These are phyloP conservation scores for Tricholoma sp. DNA, from an alignment of 768 basidiomycete genomes.

Conservation along the genomic window DNA sequence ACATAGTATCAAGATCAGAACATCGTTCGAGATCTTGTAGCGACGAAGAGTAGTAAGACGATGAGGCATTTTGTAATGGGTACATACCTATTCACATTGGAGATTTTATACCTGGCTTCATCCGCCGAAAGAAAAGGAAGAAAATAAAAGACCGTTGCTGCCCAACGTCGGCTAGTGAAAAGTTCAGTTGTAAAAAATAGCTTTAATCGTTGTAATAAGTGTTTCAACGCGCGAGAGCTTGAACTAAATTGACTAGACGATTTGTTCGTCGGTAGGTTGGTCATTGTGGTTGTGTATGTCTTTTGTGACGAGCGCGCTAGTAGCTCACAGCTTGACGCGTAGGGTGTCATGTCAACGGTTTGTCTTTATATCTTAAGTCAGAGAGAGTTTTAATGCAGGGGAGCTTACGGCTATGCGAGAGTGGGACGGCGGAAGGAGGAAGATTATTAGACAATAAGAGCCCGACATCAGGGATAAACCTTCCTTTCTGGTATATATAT, in stretches of 20 bases:
- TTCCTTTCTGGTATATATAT: slow-evolving; percentile 31
- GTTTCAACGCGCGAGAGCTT: slow-evolving; percentile 35
- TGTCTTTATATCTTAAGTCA: slow-evolving; percentile 29
- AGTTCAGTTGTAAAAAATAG: slow-evolving; percentile 33
- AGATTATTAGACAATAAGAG: slow-evolving; percentile 45
- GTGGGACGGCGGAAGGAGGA: slow-evolving; percentile 27
- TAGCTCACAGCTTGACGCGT: slow-evolving; percentile 6
- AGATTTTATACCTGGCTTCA: slow-evolving; percentile 43
- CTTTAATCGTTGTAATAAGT: slow-evolving; percentile 36
- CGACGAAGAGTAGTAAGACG: slow-evolving; percentile 37
- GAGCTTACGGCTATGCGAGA: slow-evolving; percentile 23
- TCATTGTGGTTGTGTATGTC: slow-evolving; percentile 42
- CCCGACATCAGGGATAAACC: slow-evolving; percentile 36
- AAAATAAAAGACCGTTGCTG: slow-evolving; percentile 41
- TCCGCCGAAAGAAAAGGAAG: slow-evolving; percentile 36
- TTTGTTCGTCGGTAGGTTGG: slow-evolving; percentile 43
- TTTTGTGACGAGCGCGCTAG: slow-evolving; percentile 41
- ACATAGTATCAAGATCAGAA: slow-evolving; percentile 44
- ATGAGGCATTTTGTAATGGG: slow-evolving; percentile 41
- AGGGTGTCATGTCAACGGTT: slow-evolving; percentile 49
- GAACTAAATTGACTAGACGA: slow-evolving; percentile 34
- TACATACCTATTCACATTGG: slow-evolving; percentile 23
- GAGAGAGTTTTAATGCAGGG: slow-evolving; percentile 34
- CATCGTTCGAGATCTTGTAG: slow-evolving; percentile 48
- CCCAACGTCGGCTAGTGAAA: slow-evolving; percentile 34